Conservation (phyloP, 805 yeast genomes). For the Metschnikowia henanensis region DNA sequence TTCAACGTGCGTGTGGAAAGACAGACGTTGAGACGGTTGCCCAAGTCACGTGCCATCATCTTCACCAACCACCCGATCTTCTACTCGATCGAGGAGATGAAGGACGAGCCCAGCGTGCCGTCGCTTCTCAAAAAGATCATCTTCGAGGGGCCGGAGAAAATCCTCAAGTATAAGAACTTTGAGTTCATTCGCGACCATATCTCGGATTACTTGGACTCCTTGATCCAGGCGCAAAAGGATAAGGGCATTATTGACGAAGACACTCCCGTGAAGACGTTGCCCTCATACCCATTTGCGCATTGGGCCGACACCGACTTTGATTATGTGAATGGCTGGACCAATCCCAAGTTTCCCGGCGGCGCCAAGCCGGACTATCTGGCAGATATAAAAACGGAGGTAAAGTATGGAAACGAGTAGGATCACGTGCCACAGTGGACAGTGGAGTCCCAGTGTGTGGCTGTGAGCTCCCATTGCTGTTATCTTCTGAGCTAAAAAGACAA, state of each 20-base stretch:
- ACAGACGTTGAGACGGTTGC: slow-evolving; percentile 68
- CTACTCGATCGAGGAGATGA: slow-evolving; percentile 74
- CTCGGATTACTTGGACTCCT: slow-evolving; percentile 52
- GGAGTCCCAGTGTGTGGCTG: too few species aligned
- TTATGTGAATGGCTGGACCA: slow-evolving; percentile 39
- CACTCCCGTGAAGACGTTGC: slow-evolving; percentile 56
- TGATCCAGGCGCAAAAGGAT: slow-evolving; percentile 59
- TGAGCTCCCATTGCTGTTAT: too few species aligned
- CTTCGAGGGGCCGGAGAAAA: slow-evolving; percentile 65
- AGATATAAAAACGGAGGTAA: slow-evolving; percentile 20
- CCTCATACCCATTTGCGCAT: slow-evolving; percentile 66
- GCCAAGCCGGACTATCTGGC: slow-evolving; percentile 26
- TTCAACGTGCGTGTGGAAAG: slow-evolving; percentile 72
- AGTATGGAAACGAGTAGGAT: slow-evolving; percentile 17
- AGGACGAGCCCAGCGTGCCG: slow-evolving; percentile 77
- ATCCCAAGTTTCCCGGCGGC: slow-evolving; percentile 30
- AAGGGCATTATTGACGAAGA: slow-evolving; percentile 54
- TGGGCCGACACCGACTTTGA: slow-evolving; percentile 47
- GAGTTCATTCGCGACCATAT: slow-evolving; percentile 60
- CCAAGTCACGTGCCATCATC: slow-evolving; percentile 62
- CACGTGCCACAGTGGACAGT: too few species aligned
- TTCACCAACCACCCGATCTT: slow-evolving; percentile 80
- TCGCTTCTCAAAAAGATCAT: slow-evolving; percentile 67
- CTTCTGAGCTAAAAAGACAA: too few species aligned
- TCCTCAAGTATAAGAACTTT: slow-evolving; percentile 63